Conservation (phyloP, 2,329 filamentous ascomycete genomes). For the Penicillium nordicum region DNA sequence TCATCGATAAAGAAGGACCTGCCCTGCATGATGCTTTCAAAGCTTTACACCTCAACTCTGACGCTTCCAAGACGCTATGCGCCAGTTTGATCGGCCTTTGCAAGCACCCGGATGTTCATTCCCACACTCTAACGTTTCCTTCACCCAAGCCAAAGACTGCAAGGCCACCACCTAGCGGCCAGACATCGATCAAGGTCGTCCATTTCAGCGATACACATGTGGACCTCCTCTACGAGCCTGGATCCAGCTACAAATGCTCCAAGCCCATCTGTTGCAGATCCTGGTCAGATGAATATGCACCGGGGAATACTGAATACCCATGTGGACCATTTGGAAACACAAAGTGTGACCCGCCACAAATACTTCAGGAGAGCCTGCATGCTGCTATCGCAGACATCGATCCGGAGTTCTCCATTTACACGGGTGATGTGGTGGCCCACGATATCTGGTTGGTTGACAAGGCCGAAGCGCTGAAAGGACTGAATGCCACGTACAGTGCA, state of each 20-base stretch:
- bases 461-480: conserved; percentile 31
- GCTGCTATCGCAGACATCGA: conserved; percentile 42
- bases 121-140: conserved; percentile 47
- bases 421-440: conserved; percentile 58
- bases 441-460: conserved; percentile 40
- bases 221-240: conserved; percentile 54
- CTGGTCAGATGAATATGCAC: conserved; percentile 48
- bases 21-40: conserved; percentile 52
- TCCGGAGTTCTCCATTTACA: conserved; percentile 56
- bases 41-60: conserved; percentile 48
- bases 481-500: conserved; percentile 48
- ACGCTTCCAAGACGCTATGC: conserved; percentile 53
- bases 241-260: conserved; percentile 54
- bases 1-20: conserved; percentile 52
- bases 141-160: conserved; percentile 36
- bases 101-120: conserved; percentile 45
- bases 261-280: conserved; percentile 60
- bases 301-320: conserved; percentile 49
- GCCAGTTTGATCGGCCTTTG: conserved; percentile 55
- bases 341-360: conserved; percentile 52
- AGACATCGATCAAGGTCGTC: conserved; percentile 52
- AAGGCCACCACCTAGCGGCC: conserved; percentile 46
- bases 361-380: conserved; percentile 54
- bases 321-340: conserved; percentile 54
- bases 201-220: conserved; percentile 61